Evolutionary conservation across 2,329 filamentous ascomycete genomes (phyloP).

Genomic region (Fusarium subglutinans): DNA sequence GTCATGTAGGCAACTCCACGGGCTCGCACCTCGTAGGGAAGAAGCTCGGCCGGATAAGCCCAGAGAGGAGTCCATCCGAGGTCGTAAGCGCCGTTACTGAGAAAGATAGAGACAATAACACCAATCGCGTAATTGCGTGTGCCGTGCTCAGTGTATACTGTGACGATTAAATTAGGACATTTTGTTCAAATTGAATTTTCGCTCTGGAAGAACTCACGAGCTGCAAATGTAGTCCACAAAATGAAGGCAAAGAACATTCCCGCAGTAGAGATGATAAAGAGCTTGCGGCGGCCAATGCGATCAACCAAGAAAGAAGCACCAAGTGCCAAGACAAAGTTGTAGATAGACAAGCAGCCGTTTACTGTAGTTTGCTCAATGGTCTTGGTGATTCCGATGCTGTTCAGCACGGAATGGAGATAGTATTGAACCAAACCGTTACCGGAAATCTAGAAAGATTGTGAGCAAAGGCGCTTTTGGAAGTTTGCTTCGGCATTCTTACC

Average conservation of each 20-base stretch:
- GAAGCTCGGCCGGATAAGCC: constrained; percentile 40
- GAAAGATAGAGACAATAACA: not conserved
- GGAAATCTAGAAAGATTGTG: not conserved
- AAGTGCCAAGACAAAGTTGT: constrained; percentile 46
- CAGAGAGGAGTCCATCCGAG: not conserved
- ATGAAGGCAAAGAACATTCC: constrained; percentile 17
- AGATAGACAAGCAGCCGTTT: constrained; percentile 45
- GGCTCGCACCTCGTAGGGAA: constrained; percentile 27
- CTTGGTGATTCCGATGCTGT: constrained; percentile 50
- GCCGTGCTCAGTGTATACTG: not conserved
- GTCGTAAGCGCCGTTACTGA: not conserved
- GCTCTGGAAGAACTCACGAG: not conserved
- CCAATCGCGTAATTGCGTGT: constrained; percentile 5
- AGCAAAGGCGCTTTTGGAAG: not conserved
- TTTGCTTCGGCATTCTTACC: not conserved
- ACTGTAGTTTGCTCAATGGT: constrained; percentile 46
- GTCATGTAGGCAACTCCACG: constrained; percentile 7
- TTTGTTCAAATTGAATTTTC: not conserved
- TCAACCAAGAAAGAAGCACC: constrained; percentile 44
- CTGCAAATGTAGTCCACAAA: constrained; percentile 40
- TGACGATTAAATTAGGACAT: not conserved
- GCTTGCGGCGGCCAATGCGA: constrained; percentile 4
- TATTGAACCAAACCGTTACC: constrained; percentile 29
- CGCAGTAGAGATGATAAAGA: constrained; percentile 12
- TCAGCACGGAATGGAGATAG: constrained; percentile 50